Evolutionary conservation across 1,284 basidiomycete species (phyloP).

Genomic region (Pyrrhoderma lamaoense): DNA sequence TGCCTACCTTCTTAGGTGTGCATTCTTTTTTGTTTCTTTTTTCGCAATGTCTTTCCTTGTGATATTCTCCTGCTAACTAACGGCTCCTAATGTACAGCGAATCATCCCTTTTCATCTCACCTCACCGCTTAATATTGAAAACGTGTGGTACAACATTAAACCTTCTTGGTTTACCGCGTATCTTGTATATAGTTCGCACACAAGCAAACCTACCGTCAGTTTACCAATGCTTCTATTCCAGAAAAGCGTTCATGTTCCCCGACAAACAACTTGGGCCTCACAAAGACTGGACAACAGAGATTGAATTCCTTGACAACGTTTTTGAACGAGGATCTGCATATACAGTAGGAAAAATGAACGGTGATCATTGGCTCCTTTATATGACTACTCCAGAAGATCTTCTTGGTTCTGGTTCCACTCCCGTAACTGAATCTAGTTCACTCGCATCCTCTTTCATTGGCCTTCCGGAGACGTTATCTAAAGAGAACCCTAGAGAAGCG

Average conservation of each 20-base stretch:
- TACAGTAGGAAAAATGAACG: constrained; percentile 96
- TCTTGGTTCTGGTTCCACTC: constrained; percentile 23
- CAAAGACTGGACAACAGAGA: constrained; percentile 91
- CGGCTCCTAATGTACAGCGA: constrained; percentile 56
- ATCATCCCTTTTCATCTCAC: constrained; percentile 94
- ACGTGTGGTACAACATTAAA: constrained; percentile 99
- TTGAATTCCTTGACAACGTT: constrained; percentile 84
- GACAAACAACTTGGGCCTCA: constrained; percentile 94
- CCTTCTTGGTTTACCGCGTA: constrained; percentile 86
- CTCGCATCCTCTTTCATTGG: constrained; percentile 14
- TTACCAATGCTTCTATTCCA: constrained; percentile 92
- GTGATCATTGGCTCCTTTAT: constrained; percentile 98
- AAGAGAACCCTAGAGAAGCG: neutral
- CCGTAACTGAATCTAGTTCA: constrained; percentile 15
- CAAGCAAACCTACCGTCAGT: constrained; percentile 72
- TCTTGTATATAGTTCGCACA: constrained; percentile 82
- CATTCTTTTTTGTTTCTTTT: neutral
- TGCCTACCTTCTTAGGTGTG: constrained; percentile 92
- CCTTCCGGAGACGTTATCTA: constrained; percentile 7
- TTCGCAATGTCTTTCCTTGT: too few relatives aligned
- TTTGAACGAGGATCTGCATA: constrained; percentile 89
- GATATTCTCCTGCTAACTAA: neutral
- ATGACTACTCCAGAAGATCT: constrained; percentile 59
- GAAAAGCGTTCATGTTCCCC: constrained; percentile 99
- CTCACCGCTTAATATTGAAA: constrained; percentile 96